Conservation (phyloP, 768 basidiomycete genomes). For the Psilocybe cyanescens region DNA sequence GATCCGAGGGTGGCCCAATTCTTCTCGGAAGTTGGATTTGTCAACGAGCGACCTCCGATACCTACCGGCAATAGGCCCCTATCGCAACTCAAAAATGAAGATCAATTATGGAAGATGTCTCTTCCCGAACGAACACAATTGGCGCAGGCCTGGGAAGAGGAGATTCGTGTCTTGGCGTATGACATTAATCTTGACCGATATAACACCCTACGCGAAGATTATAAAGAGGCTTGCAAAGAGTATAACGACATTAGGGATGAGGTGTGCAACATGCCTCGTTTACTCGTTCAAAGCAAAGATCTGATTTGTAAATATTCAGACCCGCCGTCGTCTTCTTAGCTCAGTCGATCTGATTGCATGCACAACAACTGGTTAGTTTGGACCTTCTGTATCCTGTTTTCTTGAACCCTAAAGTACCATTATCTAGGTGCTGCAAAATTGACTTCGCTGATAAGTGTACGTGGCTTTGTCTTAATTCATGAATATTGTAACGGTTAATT, state of each 20-base stretch:
- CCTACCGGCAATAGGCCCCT: constrained; percentile 1
- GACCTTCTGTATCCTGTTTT: not conserved
- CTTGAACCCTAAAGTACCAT: not conserved
- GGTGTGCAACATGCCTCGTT: constrained; percentile 35
- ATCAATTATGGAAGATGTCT: constrained; percentile 59
- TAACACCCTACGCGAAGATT: constrained; percentile 31
- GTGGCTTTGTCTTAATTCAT: not conserved
- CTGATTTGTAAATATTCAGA: constrained; percentile 34
- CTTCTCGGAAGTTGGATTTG: constrained; percentile 7
- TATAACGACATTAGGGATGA: constrained; percentile 56
- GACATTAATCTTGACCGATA: constrained; percentile 41
- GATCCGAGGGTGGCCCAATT: constrained; percentile 4
- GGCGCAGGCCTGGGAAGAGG: constrained; percentile 48
- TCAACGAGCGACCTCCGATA: not conserved
- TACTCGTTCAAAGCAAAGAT: no score
- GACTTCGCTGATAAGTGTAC: constrained; percentile 13
- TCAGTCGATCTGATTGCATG: constrained; percentile 70
- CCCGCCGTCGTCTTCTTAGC: constrained; percentile 54
- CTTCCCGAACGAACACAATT: constrained; percentile 48
- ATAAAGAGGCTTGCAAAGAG: constrained; percentile 35
- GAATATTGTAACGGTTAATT: not conserved
- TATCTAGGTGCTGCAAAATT: constrained; percentile 16
- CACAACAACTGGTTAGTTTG: constrained; percentile 66
- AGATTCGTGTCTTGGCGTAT: constrained; percentile 36
- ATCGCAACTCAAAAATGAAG: constrained; percentile 31